These are phyloP conservation scores for Eragrostis nindensis DNA, from an alignment of 176 grass and related monocot genomes.

Conservation along the genomic window DNA sequence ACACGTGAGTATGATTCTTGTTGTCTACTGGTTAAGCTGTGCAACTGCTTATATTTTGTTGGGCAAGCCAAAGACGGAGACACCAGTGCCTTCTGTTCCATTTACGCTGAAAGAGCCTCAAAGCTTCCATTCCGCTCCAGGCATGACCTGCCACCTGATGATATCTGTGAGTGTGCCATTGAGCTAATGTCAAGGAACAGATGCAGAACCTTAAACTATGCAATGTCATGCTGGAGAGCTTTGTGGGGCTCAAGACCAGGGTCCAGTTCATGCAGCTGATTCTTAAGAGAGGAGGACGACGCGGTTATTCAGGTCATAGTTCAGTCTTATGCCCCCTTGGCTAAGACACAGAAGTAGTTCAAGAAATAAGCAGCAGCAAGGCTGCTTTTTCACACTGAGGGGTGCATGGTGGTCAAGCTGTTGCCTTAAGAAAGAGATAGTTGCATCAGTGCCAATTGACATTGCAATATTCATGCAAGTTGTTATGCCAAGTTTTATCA, in stretches of 20 bases:
- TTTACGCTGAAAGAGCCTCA: neutral
- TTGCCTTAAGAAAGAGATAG: neutral
- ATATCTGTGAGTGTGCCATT: neutral
- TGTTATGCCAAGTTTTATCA: neutral
- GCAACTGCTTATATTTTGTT: neutral
- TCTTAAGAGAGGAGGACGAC: neutral
- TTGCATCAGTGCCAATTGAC: neutral
- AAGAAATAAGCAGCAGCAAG: no score
- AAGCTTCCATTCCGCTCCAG: neutral
- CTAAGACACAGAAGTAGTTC: neutral
- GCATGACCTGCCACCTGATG: no score
- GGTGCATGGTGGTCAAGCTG: neutral
- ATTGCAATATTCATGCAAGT: no score
- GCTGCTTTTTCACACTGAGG: no score
- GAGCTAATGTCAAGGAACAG: no score
- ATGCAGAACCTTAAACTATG: no score
- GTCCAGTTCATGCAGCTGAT: no score
- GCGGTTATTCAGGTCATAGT: neutral
- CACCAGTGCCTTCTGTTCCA: neutral
- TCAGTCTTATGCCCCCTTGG: neutral
- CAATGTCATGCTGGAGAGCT: no score
- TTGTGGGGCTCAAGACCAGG: no score
- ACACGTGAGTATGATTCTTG: constrained; percentile 10
- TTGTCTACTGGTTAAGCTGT: neutral
- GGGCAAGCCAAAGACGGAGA: neutral